Base-by-base conservation (phyloP, 345 rosid species). In the Linum trigynum region DNA sequence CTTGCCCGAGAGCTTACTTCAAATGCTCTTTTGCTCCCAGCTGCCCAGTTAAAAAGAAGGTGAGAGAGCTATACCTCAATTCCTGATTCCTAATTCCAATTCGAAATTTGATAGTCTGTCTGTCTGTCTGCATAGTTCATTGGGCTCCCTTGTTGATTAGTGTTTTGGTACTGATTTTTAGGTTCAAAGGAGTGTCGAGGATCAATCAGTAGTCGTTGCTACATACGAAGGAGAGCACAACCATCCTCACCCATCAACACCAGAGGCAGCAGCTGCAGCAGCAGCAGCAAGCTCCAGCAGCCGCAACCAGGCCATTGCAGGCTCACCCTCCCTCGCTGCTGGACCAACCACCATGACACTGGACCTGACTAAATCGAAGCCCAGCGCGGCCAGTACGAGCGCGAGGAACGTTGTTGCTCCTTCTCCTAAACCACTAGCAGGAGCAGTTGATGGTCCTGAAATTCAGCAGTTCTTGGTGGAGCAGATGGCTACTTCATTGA, bases 21-120 rank as follows among this genome's bases (percentile, higher is more conserved):
- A 90, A 84, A 69, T 94, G 99, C 80, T 90, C 97, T 69, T 88
- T 83, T 71, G 97, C 99, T 67, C 99, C 99, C 7, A 82, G 76
- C 71, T 94, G 99, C 80, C 95, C 95, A 35, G 97, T 94, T 39
- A 90, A 90, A 74, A 94, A 94, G 88, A 94, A 94, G 99, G 97
- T 86, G 23, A 50, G 65, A 23, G 8, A 38, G 12, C 38, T 32
- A 7, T 4, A 39, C 14, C 37, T 7, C 16, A 1, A 12, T n/a
- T 43, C 14, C 17, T 55, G 15, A 51, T 59, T 40, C 38, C 0
- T 16, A 68, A 55, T 59, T 14, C 48, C 8, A 39, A 50, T 40
- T 17, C 0, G 11, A 68, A 68, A 55, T 59, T 58, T 11, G 5
- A 9, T 37, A 4, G 1, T 59, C 36, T 11, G 6, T 23, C 62